A percentile compares a stretch with the other conserved stretches of the same genome.
These are phyloP conservation scores for Dryas drummondii DNA, from an alignment of 306 rosid species.

Conservation along the genomic window DNA sequence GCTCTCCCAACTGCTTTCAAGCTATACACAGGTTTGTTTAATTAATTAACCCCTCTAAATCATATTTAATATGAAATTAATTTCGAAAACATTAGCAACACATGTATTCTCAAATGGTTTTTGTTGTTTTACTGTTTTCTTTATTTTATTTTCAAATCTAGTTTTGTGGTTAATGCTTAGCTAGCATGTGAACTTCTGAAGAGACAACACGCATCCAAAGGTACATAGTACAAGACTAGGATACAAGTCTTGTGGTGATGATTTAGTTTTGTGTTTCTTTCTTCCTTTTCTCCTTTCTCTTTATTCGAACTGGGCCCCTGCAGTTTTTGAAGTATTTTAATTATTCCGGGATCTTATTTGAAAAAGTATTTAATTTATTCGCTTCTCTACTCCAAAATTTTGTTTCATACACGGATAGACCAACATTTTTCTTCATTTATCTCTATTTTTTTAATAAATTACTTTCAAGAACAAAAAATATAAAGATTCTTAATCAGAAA, in stretches of 20 bases:
- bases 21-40: slow-evolving; percentile 76
- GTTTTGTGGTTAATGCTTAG: neutral
- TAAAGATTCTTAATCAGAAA: no score
- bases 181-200: slow-evolving; percentile 36
- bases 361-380: no score
- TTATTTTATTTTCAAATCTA: neutral
- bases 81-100: neutral
- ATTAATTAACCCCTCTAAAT: neutral
- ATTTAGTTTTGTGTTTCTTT: neutral
- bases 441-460: neutral
- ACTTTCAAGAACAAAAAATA: no score
- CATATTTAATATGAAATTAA: neutral
- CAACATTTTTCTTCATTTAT: no score
- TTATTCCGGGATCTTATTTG: no score
- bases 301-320: neutral
- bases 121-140: neutral
- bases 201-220: neutral
- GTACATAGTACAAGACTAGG: slow-evolving; percentile 14
- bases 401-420: no score
- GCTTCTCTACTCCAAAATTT: no score
- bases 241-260: slow-evolving; percentile 27
- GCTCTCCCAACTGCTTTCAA: slow-evolving; percentile 76
- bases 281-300: neutral
- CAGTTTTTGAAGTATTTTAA: neutral
- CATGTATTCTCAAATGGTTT: no score